Base-by-base conservation (phyloP, 768 basidiomycete genomes). In the Fistulinella prunicolor region DNA sequence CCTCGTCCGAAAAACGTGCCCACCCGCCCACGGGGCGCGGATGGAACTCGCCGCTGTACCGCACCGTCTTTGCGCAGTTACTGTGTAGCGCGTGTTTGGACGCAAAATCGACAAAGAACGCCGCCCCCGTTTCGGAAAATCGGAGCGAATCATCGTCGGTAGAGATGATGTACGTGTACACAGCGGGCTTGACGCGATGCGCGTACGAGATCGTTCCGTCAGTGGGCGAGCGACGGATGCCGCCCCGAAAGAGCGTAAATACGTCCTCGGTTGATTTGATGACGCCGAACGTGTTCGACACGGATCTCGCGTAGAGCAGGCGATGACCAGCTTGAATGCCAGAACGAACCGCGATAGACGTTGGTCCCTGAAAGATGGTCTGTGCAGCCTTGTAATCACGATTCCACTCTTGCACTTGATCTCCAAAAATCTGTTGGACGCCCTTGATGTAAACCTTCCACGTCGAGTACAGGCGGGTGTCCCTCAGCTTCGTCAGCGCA, bases 41-140 rank as follows among this genome's bases (percentile, higher is more conserved):
- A 63, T 90, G 88, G 61, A 90, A 90, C 68, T 90, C 88, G 20
- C 88, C 88, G 38, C 78, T 76, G 59, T 89, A 90, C 41, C 85
- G 73, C 50, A 90, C 88, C 14, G 69, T 64, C 51, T 76, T 72
- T 14, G 75, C 74, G 61, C 87, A 88, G 62, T 89, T 86, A 35
- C 82, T 74, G 68, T 92, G 89, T 61, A 93, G 73, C 5, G 88
- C 90, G 60, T 93, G 91, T 67, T 94, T 93, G 22, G 85, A 86
- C 36, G 83, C 85, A 61, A 91, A 85, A 66, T 91, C 86, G 51
- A 90, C 86, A 58, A 89, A 88, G 69, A 92, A 92, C 28, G 86
- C 83, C 10, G 88, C 87, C 14, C 89, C 89, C 3, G 89, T 93
- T 65, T 91, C 89, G 22, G 87, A 89, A 68, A 92, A 91, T 19